Base-by-base conservation (phyloP, 805 yeast species). In the Kluyveromyces lactis region DNA sequence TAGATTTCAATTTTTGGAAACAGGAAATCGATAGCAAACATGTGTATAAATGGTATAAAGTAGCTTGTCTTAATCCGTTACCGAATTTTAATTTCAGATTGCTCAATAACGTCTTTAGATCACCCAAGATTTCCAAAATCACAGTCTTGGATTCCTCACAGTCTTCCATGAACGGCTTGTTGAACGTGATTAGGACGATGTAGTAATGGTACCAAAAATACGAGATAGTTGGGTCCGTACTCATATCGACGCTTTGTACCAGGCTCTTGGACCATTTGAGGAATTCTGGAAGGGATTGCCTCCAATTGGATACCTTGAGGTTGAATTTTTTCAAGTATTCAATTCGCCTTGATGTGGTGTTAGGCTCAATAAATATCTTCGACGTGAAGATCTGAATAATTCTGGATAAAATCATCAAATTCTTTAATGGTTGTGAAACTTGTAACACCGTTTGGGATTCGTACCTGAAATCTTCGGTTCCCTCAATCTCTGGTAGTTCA, bases 401-500 rank as follows among this genome's bases (percentile, higher is more conserved):
- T 43, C 64, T 53, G n/a, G 74, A 66, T 12, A 60, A 46, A 26
- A 72, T 61, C 41, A 71, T 62, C 40, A 71, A 52, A 41, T 71
- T 73, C 33, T 72, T 61, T 64, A 62, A 45, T 2, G 64, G 64
- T 12, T 56, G 35, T 2, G 66, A 58, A 10, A 62, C 50, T 32
- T 54, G 63, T 30, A 62, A 41, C 18, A 52, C 57, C 34, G 52
- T 53, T 31, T 49, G 54, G 31, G 63, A 54, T 18, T 52, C 49
- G 38, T 55, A 77, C 42, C 71, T 65, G 53, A 67, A 78, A 26
- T 77, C 81, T 42, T 72, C 75, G n/a, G 79, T 76, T 67, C 81
- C 73, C 35, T 71, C 75, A 38, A 77, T 63, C 49, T 76, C 81
- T 0, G 83, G 83, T 41, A 77, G 61, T 42, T 71, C 76, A 40